Base-by-base conservation (phyloP, 192 early-diverging fungal genomes). In the Backusella westeae region DNA sequence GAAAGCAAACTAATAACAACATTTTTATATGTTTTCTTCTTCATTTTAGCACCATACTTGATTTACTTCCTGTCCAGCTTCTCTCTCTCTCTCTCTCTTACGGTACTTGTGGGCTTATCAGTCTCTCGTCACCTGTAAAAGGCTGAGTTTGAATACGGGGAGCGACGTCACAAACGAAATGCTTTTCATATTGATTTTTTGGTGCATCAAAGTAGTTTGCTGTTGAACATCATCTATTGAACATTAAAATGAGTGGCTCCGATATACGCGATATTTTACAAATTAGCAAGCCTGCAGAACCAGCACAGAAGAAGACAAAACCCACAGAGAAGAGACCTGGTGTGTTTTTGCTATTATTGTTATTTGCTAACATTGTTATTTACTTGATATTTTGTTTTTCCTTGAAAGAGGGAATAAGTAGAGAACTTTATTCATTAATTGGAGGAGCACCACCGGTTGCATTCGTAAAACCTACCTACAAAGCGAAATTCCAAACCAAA, bases 401-500 rank as follows among this genome's bases (percentile, higher is more conserved):
- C n/a, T 66, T 15, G 1, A 52, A 21, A 88, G 85, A 87, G 38
- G 88, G 85, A 44, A 83, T 91, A 35, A 88, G 84, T 71, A 84
- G 89, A 44, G 91, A 94, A 67, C 73, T 94, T 6, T 90, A 87
- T 56, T 79, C 85, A 19, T 81, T 94, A 49, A 91, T 90, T 44
- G 92, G 92, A 67, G 91, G 91, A 38, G 85, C 87, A 67, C 91
- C 92, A 14, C 87, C 91, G 0, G 77, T 94, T 19, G 83, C 88
- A 21, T 87, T 90, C 76, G 75, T 81, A 34, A 90, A 89, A 70
- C 87, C 86, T 70, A 84, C 82, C 6, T 91, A 86, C 76, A 92
- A 93, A 74, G 89, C 91, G 59, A 94, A 93, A 75, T 92, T 90
- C 7, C 91, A 91, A 69, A 86, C 91, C 19, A 89, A 82, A 77